Evolutionary conservation across 2,329 filamentous ascomycete species (phyloP).

Genomic region (Parafenestella ontariensis): DNA sequence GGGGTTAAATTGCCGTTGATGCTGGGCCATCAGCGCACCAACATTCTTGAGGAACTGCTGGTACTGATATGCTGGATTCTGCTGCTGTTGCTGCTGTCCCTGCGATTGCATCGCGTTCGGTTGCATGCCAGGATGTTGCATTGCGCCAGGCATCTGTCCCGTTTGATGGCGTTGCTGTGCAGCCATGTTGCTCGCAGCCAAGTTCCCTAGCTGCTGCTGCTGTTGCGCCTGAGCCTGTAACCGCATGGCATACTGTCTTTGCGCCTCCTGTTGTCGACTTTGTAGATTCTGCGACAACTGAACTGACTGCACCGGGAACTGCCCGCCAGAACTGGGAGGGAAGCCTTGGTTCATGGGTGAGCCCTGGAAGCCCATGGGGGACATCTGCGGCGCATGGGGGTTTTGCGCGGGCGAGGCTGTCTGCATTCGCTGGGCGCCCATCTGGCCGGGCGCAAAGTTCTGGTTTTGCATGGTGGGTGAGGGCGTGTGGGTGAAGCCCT

Average conservation of each 20-base stretch:
- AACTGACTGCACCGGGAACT: conserved; percentile 54
- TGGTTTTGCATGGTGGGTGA: conserved; percentile 93
- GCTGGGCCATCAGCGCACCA: conserved; percentile 76
- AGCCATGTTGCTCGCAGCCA: conserved; percentile 49
- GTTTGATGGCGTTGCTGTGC: conserved; percentile 47
- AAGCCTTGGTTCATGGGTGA: conserved; percentile 48
- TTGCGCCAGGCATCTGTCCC: conserved; percentile 48
- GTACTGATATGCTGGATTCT: conserved; percentile 30
- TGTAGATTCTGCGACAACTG: conserved; percentile 60
- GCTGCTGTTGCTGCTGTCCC: conserved; percentile 18
- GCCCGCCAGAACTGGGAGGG: conserved; percentile 51
- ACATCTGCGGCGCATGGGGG: conserved; percentile 54
- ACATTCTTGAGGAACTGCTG: conserved; percentile 70
- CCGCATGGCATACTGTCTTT: conserved; percentile 85
- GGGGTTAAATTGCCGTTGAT: conserved; percentile 75
- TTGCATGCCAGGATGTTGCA: conserved; percentile 42
- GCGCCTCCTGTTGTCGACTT: conserved; percentile 65
- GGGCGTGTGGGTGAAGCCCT: conserved; percentile 84
- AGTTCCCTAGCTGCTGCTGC: conserved; percentile 60
- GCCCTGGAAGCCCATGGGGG: conserved; percentile 46
- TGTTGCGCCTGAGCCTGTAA: conserved; percentile 69
- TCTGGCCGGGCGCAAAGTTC: conserved; percentile 64
- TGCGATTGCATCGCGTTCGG: conserved; percentile 40
- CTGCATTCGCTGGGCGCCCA: conserved; percentile 72
- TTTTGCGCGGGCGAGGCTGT: conserved; percentile 94